Conservation (phyloP, 1,284 basidiomycete species). For the Pterulicium gracile region DNA sequence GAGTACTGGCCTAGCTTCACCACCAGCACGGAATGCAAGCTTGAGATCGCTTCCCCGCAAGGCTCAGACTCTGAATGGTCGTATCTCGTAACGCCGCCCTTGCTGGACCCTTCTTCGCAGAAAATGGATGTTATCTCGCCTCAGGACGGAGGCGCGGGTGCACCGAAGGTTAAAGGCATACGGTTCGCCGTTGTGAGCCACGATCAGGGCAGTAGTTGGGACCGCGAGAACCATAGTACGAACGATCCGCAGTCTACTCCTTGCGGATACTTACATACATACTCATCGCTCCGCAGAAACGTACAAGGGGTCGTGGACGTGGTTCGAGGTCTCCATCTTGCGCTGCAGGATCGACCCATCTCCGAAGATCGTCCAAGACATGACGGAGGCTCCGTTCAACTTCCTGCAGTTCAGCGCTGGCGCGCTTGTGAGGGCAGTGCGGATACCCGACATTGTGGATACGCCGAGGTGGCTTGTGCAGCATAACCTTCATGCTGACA, state of each 20-base stretch:
- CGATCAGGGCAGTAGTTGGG: background rate
- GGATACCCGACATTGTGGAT: background rate
- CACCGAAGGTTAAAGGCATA: background rate
- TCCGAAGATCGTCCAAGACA: background rate
- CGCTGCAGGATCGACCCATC: background rate
- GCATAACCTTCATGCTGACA: background rate
- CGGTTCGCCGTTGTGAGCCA: background rate
- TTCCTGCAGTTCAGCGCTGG: background rate
- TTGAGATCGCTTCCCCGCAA: background rate
- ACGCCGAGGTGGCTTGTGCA: background rate
- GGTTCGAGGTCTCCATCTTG: background rate
- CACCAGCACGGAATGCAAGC: background rate
- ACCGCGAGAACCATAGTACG: background rate
- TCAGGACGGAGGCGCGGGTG: background rate
- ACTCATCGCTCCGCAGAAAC: background rate
- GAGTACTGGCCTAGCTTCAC: background rate
- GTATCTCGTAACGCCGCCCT: background rate
- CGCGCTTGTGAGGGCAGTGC: background rate
- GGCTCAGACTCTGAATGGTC: background rate
- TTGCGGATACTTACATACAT: too few species aligned
- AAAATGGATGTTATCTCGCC: background rate
- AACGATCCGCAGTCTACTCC: too few species aligned
- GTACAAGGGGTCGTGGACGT: background rate
- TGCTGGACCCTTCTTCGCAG: background rate
- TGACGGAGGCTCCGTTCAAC: background rate